These are phyloP conservation scores for Chenopodium suecicum DNA, from an alignment of 148 eudicot species.

Conservation along the genomic window DNA sequence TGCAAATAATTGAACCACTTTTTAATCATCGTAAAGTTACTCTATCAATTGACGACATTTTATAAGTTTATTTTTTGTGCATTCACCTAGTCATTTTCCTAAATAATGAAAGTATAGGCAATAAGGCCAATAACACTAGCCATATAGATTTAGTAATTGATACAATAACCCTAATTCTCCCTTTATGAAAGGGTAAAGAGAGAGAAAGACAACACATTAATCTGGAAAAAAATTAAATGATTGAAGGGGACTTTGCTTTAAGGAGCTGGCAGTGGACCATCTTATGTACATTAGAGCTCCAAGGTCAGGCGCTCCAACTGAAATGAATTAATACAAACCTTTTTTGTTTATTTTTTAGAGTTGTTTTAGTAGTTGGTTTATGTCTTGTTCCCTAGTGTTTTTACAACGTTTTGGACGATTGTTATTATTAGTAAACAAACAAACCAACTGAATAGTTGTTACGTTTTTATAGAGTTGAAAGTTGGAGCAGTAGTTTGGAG, in stretches of 20 bases:
- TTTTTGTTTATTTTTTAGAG: background rate
- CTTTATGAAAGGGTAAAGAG: background rate
- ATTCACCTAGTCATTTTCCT: too few relatives aligned
- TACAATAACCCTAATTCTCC: background rate
- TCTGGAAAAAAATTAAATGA: constrained; percentile 6
- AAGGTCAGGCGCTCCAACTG: background rate
- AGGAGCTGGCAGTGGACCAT: constrained; percentile 34
- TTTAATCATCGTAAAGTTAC: too few relatives aligned
- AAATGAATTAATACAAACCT: background rate
- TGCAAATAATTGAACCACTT: too few relatives aligned
- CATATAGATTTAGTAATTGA: too few relatives aligned
- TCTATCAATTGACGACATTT: too few relatives aligned
- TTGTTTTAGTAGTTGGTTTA: constrained; percentile 21
- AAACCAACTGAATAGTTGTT: constrained; percentile 13
- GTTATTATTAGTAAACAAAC: constrained; percentile 1
- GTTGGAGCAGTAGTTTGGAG: background rate
- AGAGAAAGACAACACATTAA: background rate
- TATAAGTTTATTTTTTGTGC: too few relatives aligned
- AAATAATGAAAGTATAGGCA: too few relatives aligned
- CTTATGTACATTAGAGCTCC: background rate
- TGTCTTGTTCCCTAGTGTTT: constrained; percentile 12
- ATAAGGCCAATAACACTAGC: too few relatives aligned
- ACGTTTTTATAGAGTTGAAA: background rate
- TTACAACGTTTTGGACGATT: background rate
- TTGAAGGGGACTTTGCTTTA: constrained; percentile 14